Conservation (phyloP, 1,139 yeast species). For the Sugiyamaella novakii region DNA sequence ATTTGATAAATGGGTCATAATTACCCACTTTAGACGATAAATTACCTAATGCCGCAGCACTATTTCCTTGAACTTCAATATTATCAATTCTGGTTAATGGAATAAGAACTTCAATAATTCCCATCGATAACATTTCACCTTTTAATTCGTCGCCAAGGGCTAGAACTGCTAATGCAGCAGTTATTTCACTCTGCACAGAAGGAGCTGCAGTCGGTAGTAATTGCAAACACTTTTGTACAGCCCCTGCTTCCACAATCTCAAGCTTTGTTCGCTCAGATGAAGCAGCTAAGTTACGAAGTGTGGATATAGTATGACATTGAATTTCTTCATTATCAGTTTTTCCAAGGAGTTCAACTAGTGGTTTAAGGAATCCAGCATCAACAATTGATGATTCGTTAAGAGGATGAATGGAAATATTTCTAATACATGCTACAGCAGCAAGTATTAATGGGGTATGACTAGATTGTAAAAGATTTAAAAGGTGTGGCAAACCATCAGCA, state of each 20-base stretch:
- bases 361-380: constrained; percentile 92
- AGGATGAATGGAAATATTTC: constrained; percentile 96
- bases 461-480: constrained; percentile 83
- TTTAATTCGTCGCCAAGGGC: constrained; percentile 96
- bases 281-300: constrained; percentile 93
- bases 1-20: constrained; percentile 74
- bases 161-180: constrained; percentile 95
- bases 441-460: constrained; percentile 89
- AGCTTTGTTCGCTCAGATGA: constrained; percentile 89
- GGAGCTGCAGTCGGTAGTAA: constrained; percentile 82
- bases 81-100: constrained; percentile 87
- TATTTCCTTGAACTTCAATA: constrained; percentile 96
- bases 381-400: constrained; percentile 92
- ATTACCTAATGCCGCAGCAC: constrained; percentile 97
- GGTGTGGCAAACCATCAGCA: constrained; percentile 92
- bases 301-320: constrained; percentile 96
- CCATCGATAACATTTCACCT: constrained; percentile 78
- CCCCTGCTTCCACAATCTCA: constrained; percentile 92
- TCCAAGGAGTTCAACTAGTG: constrained; percentile 82
- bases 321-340: constrained; percentile 90
- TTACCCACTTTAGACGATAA: constrained; percentile 86
- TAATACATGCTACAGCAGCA: constrained; percentile 97
- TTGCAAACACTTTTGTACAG: constrained; percentile 90
- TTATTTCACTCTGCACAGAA: constrained; percentile 90
- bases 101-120: constrained; percentile 82